phyloP scores from a whole-genome alignment of 805 yeast species.

The Lachancea nothofagi region DNA sequence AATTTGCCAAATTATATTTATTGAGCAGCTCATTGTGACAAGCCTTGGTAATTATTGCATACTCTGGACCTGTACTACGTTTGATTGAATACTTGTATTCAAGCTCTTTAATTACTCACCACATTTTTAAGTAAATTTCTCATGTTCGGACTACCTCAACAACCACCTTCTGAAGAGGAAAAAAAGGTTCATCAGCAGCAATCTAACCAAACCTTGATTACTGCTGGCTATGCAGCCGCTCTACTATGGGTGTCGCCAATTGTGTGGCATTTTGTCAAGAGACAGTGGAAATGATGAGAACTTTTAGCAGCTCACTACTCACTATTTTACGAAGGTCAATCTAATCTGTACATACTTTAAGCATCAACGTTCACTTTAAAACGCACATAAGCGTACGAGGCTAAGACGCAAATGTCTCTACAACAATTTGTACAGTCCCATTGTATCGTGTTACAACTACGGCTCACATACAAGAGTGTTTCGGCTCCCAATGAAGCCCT shows the following conservation, averaged over 20 bases:
- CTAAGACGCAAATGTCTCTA: slow-evolving; percentile 5
- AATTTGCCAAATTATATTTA: neutral
- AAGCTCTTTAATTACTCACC: no score
- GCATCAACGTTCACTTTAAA: neutral
- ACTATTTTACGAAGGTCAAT: neutral
- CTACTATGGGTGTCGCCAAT: slow-evolving; percentile 47
- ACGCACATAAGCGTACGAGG: no score
- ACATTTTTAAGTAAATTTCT: neutral
- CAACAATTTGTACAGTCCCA: slow-evolving; percentile 10
- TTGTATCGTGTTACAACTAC: slow-evolving; percentile 16
- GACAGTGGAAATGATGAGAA: slow-evolving; percentile 34
- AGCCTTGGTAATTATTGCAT: no score
- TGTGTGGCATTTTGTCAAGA: slow-evolving; percentile 31
- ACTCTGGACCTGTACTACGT: no score
- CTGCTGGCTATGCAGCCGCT: slow-evolving; percentile 59
- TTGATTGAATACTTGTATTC: no score
- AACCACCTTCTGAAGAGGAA: slow-evolving; percentile 55
- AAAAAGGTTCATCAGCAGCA: slow-evolving; percentile 60
- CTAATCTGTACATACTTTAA: slow-evolving; percentile 2
- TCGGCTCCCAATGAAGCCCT: slow-evolving; percentile 14
- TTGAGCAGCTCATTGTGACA: no score
- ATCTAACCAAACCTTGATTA: slow-evolving; percentile 51
- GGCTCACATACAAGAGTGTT: slow-evolving; percentile 9
- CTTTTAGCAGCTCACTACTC: no score
- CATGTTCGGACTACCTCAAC: slow-evolving; percentile 49